These are phyloP conservation scores for Nematodospora anomalae DNA, from an alignment of 1,139 yeast species.

Conservation along the genomic window DNA sequence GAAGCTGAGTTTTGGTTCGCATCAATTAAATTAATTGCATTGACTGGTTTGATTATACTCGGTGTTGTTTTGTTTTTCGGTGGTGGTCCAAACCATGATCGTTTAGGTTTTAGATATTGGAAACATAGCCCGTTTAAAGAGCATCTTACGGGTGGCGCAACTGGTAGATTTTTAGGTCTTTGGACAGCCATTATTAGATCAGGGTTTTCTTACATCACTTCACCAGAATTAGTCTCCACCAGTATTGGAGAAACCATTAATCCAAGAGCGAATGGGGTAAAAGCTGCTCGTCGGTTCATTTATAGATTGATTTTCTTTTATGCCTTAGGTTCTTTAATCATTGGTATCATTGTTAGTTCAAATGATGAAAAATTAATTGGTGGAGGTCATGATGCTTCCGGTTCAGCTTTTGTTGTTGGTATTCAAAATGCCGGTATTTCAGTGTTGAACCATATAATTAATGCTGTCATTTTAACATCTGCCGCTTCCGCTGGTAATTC, in stretches of 20 bases:
- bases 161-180: constrained; percentile 52
- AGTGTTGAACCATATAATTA: constrained; percentile 63
- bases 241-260: constrained; percentile 44
- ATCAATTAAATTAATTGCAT: constrained; percentile 45
- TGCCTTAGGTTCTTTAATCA: constrained; percentile 44
- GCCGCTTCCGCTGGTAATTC: constrained; percentile 76
- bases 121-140: constrained; percentile 48
- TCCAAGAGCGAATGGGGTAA: constrained; percentile 47
- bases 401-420: constrained; percentile 53
- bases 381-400: constrained; percentile 41
- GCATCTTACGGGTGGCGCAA: constrained; percentile 49
- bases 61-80: constrained; percentile 49
- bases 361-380: constrained; percentile 33
- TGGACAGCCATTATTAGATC: constrained; percentile 44
- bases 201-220: constrained; percentile 39
- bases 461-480: constrained; percentile 66
- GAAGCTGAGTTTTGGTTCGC: constrained; percentile 72
- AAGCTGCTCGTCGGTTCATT: constrained; percentile 47
- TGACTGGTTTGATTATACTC: constrained; percentile 39
- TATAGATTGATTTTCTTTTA: constrained; percentile 51
- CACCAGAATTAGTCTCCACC: constrained; percentile 42
- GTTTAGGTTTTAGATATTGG: constrained; percentile 67
- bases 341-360: constrained; percentile 46
- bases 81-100: constrained; percentile 58
- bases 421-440: constrained; percentile 60